A percentile compares a stretch with the other conserved stretches of the same genome.
These are phyloP conservation scores for Aspergillus sp. DNA, from an alignment of 2,329 filamentous ascomycete genomes.

Conservation along the genomic window DNA sequence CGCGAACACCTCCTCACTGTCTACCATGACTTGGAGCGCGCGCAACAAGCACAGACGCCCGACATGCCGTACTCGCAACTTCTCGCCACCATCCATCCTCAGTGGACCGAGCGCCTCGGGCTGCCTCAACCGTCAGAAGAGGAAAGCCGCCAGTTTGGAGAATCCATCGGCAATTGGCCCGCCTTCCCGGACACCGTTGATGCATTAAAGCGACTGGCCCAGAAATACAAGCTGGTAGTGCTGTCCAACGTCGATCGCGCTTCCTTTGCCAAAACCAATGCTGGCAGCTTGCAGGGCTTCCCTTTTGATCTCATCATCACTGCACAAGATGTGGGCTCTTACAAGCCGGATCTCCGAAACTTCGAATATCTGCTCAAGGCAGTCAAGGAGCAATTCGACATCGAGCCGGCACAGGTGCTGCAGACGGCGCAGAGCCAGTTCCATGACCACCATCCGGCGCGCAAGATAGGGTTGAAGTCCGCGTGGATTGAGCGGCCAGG, in stretches of 20 bases:
- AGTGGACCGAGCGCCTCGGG: slow-evolving; percentile 25
- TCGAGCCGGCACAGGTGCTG: slow-evolving; percentile 60
- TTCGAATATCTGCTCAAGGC: slow-evolving; percentile 66
- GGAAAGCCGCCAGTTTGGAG: slow-evolving; percentile 52
- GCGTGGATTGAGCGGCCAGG: slow-evolving; percentile 63
- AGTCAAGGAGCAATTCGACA: slow-evolving; percentile 56
- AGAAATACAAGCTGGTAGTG: slow-evolving; percentile 58
- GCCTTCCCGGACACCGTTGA: slow-evolving; percentile 60
- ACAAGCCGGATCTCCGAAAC: slow-evolving; percentile 67
- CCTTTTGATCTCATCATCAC: slow-evolving; percentile 67
- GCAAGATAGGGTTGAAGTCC: slow-evolving; percentile 60
- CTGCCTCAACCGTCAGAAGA: slow-evolving; percentile 22
- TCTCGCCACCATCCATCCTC: slow-evolving; percentile 50
- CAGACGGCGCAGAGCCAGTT: slow-evolving; percentile 70
- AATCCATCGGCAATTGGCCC: slow-evolving; percentile 54
- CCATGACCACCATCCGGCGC: slow-evolving; percentile 68
- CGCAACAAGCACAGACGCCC: slow-evolving; percentile 58
- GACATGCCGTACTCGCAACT: slow-evolving; percentile 62
- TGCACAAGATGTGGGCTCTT: slow-evolving; percentile 69
- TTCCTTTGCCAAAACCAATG: slow-evolving; percentile 52
- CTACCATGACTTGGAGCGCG: slow-evolving; percentile 40
- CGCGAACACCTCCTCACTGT: slow-evolving; percentile 25
- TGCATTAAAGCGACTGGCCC: slow-evolving; percentile 52
- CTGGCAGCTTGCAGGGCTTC: slow-evolving; percentile 53
- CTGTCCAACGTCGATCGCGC: slow-evolving; percentile 60